Evolutionary conservation across 1,284 basidiomycete species (phyloP).

Genomic region (Mycosarcoma maydis): DNA sequence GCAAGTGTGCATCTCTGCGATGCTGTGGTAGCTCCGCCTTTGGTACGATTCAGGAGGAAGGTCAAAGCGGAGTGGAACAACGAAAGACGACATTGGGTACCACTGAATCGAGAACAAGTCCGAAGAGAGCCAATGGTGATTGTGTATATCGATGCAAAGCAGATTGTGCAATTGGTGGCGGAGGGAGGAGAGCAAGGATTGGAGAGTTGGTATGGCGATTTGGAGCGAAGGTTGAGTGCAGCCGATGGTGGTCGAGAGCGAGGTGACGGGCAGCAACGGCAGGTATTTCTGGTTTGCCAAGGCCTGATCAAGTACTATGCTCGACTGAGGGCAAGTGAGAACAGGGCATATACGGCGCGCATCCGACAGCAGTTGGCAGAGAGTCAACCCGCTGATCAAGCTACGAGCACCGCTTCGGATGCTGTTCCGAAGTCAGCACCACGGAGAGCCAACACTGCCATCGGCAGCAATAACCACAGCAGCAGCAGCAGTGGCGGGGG

Average conservation of each 20-base stretch:
- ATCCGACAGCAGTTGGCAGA: conserved; percentile 39
- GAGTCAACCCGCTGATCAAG: conserved; percentile 1
- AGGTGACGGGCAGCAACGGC: conserved; percentile 1
- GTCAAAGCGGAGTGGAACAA: conserved; percentile 30
- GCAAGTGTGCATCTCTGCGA: conserved; percentile 29
- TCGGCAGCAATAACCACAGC: background rate
- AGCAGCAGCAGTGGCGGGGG: background rate
- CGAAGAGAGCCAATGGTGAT: conserved; percentile 21
- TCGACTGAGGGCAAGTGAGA: conserved; percentile 22
- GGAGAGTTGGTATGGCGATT: conserved; percentile 32
- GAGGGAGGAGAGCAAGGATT: conserved; percentile 16
- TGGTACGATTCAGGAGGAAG: conserved; percentile 30
- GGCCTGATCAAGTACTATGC: conserved; percentile 39
- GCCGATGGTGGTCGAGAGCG: conserved; percentile 2
- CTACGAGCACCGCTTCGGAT: background rate
- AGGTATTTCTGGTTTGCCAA: conserved; percentile 44
- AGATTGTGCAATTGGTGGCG: conserved; percentile 22
- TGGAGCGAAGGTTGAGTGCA: conserved; percentile 12
- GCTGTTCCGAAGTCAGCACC: conserved; percentile 6
- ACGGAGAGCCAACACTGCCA: conserved; percentile 7
- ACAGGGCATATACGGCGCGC: conserved; percentile 37
- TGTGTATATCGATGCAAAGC: conserved; percentile 31
- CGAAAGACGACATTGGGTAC: conserved; percentile 32
- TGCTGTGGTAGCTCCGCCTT: conserved; percentile 19
- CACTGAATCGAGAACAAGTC: conserved; percentile 23